A percentile compares a stretch with the other conserved stretches of the same genome.
phyloP scores from a whole-genome alignment of 345 rosid species.

The Aurinia saxatilis region DNA sequence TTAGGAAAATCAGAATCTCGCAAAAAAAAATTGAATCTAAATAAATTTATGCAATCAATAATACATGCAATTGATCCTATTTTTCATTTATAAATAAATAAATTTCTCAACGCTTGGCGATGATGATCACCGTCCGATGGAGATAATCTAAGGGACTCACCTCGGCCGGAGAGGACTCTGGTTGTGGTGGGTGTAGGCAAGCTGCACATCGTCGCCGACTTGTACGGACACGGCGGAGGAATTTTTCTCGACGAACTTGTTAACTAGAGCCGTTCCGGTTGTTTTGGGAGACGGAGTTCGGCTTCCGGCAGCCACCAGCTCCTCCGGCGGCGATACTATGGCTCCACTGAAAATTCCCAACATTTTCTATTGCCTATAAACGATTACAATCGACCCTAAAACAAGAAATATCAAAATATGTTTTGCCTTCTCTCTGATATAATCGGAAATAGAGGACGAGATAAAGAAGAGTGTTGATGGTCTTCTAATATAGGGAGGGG shows the following conservation, averaged over 20 bases:
- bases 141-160: slow-evolving; percentile 28
- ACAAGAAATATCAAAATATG: too few relatives aligned
- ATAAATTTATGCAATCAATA: not conserved
- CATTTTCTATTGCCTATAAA: slow-evolving; percentile 35
- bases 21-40: not conserved
- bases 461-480: not conserved
- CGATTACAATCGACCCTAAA: not conserved
- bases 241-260: slow-evolving; percentile 51
- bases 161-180: slow-evolving; percentile 70
- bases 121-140: slow-evolving; percentile 20
- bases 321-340: slow-evolving; percentile 83
- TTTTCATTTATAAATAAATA: too few relatives aligned
- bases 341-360: slow-evolving; percentile 85
- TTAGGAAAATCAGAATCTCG: slow-evolving; percentile 12
- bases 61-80: not conserved
- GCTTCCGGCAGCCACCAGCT: slow-evolving; percentile 90
- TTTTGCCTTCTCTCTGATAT: too few relatives aligned
- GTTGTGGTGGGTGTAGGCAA: slow-evolving; percentile 69
- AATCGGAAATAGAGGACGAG: too few relatives aligned
- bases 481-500: not conserved
- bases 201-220: slow-evolving; percentile 62
- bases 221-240: slow-evolving; percentile 60
- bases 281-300: slow-evolving; percentile 92
- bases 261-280: slow-evolving; percentile 49
- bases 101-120: too few relatives aligned